Evolutionary conservation across 768 basidiomycete genomes (phyloP).

Genomic region (Cystofilobasidium ferigula): DNA sequence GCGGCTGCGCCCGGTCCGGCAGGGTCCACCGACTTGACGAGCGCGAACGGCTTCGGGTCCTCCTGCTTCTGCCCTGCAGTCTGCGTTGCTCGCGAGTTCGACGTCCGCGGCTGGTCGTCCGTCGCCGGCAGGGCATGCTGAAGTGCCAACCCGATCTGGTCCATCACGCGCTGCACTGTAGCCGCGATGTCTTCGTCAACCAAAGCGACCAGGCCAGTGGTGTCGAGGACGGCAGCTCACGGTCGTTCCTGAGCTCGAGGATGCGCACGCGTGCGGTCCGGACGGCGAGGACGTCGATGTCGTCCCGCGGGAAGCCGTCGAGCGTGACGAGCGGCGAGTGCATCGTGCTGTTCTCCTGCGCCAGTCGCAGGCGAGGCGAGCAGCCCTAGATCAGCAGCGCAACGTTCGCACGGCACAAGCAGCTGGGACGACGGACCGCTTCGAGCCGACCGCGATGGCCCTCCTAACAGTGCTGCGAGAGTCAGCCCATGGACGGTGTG

Average conservation of each 20-base stretch:
- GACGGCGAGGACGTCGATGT: constrained; percentile 26
- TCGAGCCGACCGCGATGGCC: constrained; percentile 23
- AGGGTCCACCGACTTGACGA: constrained; percentile 19
- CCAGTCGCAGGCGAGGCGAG: not conserved
- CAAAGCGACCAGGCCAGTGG: not conserved
- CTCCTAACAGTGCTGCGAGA: constrained; percentile 3
- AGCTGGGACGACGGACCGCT: constrained; percentile 12
- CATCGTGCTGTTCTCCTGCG: constrained; percentile 26
- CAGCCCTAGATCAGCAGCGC: not conserved
- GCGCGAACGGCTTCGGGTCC: constrained; percentile 15
- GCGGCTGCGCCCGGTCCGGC: constrained; percentile 22
- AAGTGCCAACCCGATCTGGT: constrained; percentile 17
- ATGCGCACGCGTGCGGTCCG: constrained; percentile 20
- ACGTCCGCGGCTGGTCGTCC: not conserved
- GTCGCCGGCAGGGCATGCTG: constrained; percentile 21
- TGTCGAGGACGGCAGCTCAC: constrained; percentile 1
- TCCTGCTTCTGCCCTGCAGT: constrained; percentile 1
- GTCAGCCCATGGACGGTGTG: not conserved
- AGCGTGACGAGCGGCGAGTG: constrained; percentile 24
- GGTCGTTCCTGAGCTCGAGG: constrained; percentile 25
- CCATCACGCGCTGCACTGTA: constrained; percentile 19
- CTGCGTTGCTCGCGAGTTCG: not conserved
- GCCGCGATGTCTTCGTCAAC: not conserved
- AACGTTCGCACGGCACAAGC: not conserved
- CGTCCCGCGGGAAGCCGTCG: constrained; percentile 26